Conservation (phyloP, 352 stramenopile genomes). For the Phytophthora pini region DNA sequence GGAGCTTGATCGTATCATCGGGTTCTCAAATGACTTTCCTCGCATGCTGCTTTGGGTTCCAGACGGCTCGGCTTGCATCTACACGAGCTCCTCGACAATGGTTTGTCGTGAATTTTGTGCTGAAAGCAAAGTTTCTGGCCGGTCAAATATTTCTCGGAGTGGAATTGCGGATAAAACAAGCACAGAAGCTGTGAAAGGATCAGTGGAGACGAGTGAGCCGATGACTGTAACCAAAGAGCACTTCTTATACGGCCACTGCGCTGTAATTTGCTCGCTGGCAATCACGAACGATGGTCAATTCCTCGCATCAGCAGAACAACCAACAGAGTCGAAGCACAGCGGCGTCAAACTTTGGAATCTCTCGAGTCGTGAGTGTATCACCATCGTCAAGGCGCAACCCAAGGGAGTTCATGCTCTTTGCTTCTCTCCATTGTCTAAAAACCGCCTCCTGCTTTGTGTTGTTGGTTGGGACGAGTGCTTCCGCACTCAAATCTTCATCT, state of each 20-base stretch:
- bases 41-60: constrained; percentile 60
- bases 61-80: constrained; percentile 53
- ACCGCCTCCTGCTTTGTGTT: constrained; percentile 49
- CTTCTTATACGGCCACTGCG: constrained; percentile 52
- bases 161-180: constrained; percentile 7
- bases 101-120: constrained; percentile 50
- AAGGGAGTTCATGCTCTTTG: constrained; percentile 55
- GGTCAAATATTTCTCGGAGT: not conserved
- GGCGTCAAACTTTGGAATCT: constrained; percentile 70
- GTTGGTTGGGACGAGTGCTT: constrained; percentile 70
- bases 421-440: constrained; percentile 48
- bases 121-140: constrained; percentile 4
- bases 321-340: constrained; percentile 33
- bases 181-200: constrained; percentile 28
- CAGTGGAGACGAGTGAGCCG: constrained; percentile 9
- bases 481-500: constrained; percentile 81
- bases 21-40: constrained; percentile 61
- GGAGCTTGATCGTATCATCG: constrained; percentile 61
- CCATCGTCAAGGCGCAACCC: constrained; percentile 54
- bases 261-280: constrained; percentile 43
- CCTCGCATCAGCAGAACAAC: constrained; percentile 54
- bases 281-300: constrained; percentile 49
- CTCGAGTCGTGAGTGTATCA: constrained; percentile 43
- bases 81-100: constrained; percentile 72
- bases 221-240: constrained; percentile 27